These are phyloP conservation scores for Sporobolomyces pararoseus DNA, from an alignment of 768 basidiomycete species.

Conservation along the genomic window DNA sequence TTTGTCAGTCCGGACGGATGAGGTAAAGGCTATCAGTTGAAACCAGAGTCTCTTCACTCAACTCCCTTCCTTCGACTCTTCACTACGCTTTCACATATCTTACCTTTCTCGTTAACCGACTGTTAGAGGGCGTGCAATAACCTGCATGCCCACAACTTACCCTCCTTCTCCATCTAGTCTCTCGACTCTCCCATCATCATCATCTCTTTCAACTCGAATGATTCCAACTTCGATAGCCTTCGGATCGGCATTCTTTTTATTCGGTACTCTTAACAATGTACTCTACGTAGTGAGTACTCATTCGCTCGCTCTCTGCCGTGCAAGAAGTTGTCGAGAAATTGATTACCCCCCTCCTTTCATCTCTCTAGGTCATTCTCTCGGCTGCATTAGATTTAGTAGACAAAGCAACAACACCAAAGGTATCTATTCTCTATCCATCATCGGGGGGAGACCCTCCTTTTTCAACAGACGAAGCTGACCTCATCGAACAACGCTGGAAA, in stretches of 20 bases:
- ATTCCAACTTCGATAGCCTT: neutral
- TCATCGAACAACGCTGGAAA: neutral
- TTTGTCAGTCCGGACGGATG: too few species aligned
- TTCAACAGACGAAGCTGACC: neutral
- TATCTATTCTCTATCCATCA: slow-evolving; percentile 2
- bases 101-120: neutral
- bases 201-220: neutral
- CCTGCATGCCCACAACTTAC: slow-evolving; percentile 14
- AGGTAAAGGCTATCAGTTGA: too few species aligned
- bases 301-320: neutral
- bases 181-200: neutral
- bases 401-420: slow-evolving; percentile 67
- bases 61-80: neutral
- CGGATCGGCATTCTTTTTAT: slow-evolving; percentile 34
- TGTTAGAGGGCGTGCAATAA: neutral
- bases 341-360: neutral
- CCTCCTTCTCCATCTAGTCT: neutral
- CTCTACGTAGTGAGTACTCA: slow-evolving; percentile 65
- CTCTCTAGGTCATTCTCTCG: slow-evolving; percentile 66
- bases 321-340: too few species aligned
- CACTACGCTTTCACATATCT: neutral
- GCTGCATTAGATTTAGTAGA: slow-evolving; percentile 77
- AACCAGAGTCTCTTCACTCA: neutral
- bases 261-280: slow-evolving; percentile 44
- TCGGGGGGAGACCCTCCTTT: too few species aligned